phyloP scores from a whole-genome alignment of 129 eudicot species.

The Rutidosis leptorrhynchoides region DNA sequence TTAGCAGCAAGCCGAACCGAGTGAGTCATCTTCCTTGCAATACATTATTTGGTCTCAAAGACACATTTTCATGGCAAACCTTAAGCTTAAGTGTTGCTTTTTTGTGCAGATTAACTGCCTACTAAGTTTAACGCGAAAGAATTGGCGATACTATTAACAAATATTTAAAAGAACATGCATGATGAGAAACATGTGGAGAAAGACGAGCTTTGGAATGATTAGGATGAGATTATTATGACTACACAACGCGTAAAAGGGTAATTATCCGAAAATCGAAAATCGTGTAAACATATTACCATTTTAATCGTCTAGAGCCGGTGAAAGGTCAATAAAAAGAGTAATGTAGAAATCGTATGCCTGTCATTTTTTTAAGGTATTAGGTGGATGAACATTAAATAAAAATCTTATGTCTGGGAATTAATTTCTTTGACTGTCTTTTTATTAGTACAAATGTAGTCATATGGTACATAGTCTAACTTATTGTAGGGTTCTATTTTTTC shows the following conservation, averaged over 20 bases:
- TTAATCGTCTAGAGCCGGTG: too few species aligned
- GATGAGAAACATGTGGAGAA: constrained; percentile 38
- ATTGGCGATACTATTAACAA: constrained; percentile 77
- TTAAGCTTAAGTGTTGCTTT: constrained; percentile 6
- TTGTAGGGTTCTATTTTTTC: too few species aligned
- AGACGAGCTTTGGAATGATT: constrained; percentile 66
- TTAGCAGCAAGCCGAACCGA: constrained; percentile 58
- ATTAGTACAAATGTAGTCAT: too few species aligned
- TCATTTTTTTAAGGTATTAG: too few species aligned
- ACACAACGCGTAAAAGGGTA: neutral
- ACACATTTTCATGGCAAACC: constrained; percentile 12
- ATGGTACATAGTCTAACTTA: too few species aligned
- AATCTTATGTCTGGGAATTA: too few species aligned
- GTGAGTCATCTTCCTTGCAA: constrained; percentile 38
- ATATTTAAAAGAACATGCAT: constrained; percentile 40
- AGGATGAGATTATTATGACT: constrained; percentile 14
- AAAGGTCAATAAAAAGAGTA: too few species aligned
- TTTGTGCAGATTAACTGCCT: constrained; percentile 61
- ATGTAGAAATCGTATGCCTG: too few species aligned
- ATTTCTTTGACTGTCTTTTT: too few species aligned
- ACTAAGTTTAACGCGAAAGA: constrained; percentile 78
- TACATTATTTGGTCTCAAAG: neutral
- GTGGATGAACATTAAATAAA: too few species aligned
- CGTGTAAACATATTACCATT: neutral
- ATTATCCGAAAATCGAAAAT: neutral